These are phyloP conservation scores for Arthrobotrys sphaeroides DNA, from an alignment of 2,329 filamentous ascomycete species.

Conservation along the genomic window DNA sequence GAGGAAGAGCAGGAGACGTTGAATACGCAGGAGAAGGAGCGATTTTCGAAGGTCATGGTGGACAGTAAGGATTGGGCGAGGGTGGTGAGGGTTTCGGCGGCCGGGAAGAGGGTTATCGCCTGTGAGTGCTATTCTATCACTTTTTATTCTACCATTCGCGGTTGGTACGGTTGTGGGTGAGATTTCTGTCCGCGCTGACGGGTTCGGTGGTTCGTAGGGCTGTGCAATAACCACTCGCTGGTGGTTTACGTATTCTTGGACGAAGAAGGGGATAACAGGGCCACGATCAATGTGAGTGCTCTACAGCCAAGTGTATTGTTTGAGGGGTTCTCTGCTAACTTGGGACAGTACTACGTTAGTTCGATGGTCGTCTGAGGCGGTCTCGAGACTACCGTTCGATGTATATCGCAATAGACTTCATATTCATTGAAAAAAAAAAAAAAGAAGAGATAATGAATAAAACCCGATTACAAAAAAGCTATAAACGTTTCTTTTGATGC, in stretches of 20 bases:
- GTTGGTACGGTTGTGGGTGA: constrained; percentile 26
- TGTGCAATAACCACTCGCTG: constrained; percentile 80
- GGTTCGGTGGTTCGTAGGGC: constrained; percentile 67
- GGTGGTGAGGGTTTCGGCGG: constrained; percentile 88
- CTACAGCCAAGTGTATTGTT: too few relatives aligned
- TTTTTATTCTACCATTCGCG: constrained; percentile 43
- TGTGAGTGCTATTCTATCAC: constrained; percentile 67
- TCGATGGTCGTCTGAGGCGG: constrained; percentile 25
- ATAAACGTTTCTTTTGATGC: not conserved
- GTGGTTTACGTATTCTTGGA: constrained; percentile 85
- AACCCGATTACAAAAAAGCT: constrained; percentile 5
- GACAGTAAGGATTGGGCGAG: constrained; percentile 94
- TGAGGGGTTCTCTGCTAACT: not conserved
- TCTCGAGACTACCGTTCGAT: not conserved
- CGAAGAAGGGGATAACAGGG: constrained; percentile 72
- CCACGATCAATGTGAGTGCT: constrained; percentile 66
- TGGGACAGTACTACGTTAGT: constrained; percentile 45
- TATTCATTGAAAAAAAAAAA: not conserved
- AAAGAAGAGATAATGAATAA: not conserved
- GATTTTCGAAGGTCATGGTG: constrained; percentile 89
- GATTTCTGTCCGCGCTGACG: too few relatives aligned
- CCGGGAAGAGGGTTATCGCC: constrained; percentile 91
- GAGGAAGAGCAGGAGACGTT: constrained; percentile 72
- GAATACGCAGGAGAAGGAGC: constrained; percentile 68
- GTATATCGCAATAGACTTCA: not conserved